A percentile compares a stretch with the other conserved stretches of the same genome.
phyloP scores from a whole-genome alignment of 257 asterid genomes.

The Lycium barbarum region DNA sequence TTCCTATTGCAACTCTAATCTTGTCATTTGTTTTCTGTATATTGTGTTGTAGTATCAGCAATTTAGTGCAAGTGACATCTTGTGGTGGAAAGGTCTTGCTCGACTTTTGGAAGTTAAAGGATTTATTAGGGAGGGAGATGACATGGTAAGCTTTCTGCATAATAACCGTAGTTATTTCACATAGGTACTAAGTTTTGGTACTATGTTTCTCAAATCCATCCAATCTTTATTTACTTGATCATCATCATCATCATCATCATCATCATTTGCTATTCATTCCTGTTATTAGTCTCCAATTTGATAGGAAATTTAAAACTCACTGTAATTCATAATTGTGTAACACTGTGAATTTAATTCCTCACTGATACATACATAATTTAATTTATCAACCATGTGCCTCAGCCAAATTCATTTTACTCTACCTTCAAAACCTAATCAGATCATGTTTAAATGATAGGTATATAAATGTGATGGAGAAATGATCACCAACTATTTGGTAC shows the following conservation, averaged over 20 bases:
- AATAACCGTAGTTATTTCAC: constrained; percentile 8
- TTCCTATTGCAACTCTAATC: constrained; percentile 24
- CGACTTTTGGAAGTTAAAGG: constrained; percentile 73
- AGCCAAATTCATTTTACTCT: too few relatives aligned
- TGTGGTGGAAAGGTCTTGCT: constrained; percentile 84
- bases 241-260: too few relatives aligned
- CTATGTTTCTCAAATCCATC: constrained; percentile 1
- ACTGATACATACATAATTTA: too few relatives aligned
- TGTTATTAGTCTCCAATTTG: not conserved
- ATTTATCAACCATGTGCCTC: too few relatives aligned
- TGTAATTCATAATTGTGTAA: not conserved
- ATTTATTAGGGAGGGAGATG: constrained; percentile 63
- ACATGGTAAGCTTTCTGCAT: constrained; percentile 53
- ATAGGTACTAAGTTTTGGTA: not conserved
- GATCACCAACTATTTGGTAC: too few relatives aligned
- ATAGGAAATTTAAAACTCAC: not conserved
- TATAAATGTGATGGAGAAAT: too few relatives aligned
- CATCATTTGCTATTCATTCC: not conserved
- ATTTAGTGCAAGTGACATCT: constrained; percentile 62
- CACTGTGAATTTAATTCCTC: too few relatives aligned
- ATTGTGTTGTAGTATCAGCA: constrained; percentile 52
- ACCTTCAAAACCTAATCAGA: too few relatives aligned
- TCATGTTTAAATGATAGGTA: too few relatives aligned
- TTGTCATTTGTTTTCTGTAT: constrained; percentile 24
- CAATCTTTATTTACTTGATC: not conserved